Evolutionary conservation across 345 rosid genomes (phyloP), one percentile per base, ranked within the genome.

Genomic region (Hypericum perforatum): DNA sequence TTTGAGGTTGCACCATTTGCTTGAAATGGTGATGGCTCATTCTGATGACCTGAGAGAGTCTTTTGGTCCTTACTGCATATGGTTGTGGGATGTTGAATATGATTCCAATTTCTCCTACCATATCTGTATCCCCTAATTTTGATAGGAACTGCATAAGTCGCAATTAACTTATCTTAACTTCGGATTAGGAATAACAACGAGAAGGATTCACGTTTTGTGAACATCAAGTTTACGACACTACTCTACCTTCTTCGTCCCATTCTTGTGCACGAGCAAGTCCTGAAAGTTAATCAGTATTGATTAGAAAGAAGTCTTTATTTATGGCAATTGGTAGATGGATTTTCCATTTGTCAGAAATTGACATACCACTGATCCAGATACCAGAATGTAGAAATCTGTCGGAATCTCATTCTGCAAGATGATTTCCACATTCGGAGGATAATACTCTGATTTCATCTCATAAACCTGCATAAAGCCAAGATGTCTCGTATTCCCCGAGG

Each of bases 71-170:
- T 60, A 84, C 71, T 10, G 74, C 75, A 61, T 73, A 81, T 41
- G 96, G 98, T 64, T 91, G 98, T 39, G 95, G 96, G 64, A 85
- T 73, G 65, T 91, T 91, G 76, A 91, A 87, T 14, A 87, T 49
- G 43, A 91, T 96, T 41, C 94, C 96, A 53, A 91, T 76, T 61
- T 91, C 98, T 69, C 98, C 98, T 45, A 78, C 85, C 82, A 92
- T 68, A 36, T 78, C 82, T 45, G 80, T 76, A 6, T 86, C 57
- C 58, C 81, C 94, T 72, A 82, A 73, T 72, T 78, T 79, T 13
- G 77, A 67, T 70, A 88, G 63, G 57, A 71, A 43, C 97, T 22
- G 32, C 32, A 22, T n/a, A 22, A 22, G 32, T 22, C 32, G 32
- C 32, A 4, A 22, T 22, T 4, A 22, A 4, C 32, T 22, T 22